phyloP scores from a whole-genome alignment of 768 basidiomycete species.

The Galerina sulciceps region DNA sequence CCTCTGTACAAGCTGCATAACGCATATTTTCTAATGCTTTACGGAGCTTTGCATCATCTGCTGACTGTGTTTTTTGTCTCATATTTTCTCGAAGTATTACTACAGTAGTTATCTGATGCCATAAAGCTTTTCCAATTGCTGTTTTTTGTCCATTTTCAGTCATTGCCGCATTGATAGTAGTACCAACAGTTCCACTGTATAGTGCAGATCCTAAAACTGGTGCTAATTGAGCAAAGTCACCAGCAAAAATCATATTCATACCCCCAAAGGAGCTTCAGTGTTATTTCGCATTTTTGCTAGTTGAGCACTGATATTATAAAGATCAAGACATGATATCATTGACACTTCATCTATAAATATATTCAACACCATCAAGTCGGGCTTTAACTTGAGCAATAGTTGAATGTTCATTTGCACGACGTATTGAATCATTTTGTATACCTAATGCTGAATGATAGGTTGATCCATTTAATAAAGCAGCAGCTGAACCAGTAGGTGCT shows the following conservation, averaged over 20 bases:
- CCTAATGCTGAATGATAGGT: conserved; percentile 16
- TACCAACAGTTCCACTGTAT: conserved; percentile 20
- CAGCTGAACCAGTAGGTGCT: conserved; percentile 17
- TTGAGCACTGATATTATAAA: conserved; percentile 30
- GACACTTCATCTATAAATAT: conserved; percentile 46
- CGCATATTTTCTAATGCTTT: conserved; percentile 16
- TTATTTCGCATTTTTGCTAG: conserved; percentile 20
- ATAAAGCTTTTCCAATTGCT: conserved; percentile 28
- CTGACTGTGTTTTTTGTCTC: conserved; percentile 26
- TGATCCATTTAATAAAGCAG: conserved; percentile 13
- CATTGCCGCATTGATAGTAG: not conserved
- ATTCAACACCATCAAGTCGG: conserved; percentile 11
- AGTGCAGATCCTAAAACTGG: conserved; percentile 25
- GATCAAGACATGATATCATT: conserved; percentile 34
- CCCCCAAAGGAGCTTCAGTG: conserved; percentile 32
- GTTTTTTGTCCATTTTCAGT: not conserved
- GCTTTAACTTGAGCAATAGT: conserved; percentile 18
- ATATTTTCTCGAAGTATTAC: conserved; percentile 38
- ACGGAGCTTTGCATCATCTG: conserved; percentile 28
- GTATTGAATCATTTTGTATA: not conserved
- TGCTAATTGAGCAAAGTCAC: conserved; percentile 47
- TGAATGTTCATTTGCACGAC: not conserved
- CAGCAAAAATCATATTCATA: conserved; percentile 45
- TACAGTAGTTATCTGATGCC: conserved; percentile 34
- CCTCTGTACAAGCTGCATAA: conserved; percentile 34